Evolutionary conservation across 805 yeast genomes (phyloP).

Genomic region (Yamadazyma tumulicola): DNA sequence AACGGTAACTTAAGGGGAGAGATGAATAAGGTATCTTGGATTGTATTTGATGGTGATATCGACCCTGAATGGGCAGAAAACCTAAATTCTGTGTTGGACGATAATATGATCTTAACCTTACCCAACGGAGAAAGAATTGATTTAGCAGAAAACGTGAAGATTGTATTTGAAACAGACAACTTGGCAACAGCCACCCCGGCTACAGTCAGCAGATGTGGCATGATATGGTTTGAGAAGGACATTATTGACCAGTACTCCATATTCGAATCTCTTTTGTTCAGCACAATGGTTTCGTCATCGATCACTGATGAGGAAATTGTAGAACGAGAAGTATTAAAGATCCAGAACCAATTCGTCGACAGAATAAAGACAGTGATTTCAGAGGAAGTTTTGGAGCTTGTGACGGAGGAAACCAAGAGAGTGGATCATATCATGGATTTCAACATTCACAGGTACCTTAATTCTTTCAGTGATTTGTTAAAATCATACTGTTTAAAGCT

Average conservation of each 20-base stretch:
- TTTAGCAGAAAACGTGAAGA: slow-evolving; percentile 58
- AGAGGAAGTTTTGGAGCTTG: neutral
- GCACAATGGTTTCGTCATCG: neutral
- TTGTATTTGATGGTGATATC: slow-evolving; percentile 87
- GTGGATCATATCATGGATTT: slow-evolving; percentile 53
- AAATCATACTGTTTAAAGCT: slow-evolving; percentile 28
- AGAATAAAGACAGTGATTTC: slow-evolving; percentile 2
- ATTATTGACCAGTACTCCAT: slow-evolving; percentile 2
- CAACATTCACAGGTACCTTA: slow-evolving; percentile 30
- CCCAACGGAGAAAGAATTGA: slow-evolving; percentile 86
- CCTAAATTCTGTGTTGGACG: slow-evolving; percentile 87
- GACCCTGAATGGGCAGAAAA: slow-evolving; percentile 95
- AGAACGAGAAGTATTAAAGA: neutral
- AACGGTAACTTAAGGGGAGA: slow-evolving; percentile 59
- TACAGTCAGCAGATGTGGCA: slow-evolving; percentile 88
- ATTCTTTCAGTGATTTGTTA: slow-evolving; percentile 40
- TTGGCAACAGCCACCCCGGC: slow-evolving; percentile 78
- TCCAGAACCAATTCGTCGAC: slow-evolving; percentile 2
- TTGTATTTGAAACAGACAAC: slow-evolving; percentile 75
- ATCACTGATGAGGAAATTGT: slow-evolving; percentile 5
- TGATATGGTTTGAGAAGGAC: slow-evolving; percentile 62
- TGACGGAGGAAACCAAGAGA: slow-evolving; percentile 1
- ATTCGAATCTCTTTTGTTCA: slow-evolving; percentile 3
- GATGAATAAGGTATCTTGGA: slow-evolving; percentile 55
- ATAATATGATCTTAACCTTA: slow-evolving; percentile 72